Evolutionary conservation across 495 filamentous ascomycete species (phyloP).

Genomic region (Penicillium angulare): DNA sequence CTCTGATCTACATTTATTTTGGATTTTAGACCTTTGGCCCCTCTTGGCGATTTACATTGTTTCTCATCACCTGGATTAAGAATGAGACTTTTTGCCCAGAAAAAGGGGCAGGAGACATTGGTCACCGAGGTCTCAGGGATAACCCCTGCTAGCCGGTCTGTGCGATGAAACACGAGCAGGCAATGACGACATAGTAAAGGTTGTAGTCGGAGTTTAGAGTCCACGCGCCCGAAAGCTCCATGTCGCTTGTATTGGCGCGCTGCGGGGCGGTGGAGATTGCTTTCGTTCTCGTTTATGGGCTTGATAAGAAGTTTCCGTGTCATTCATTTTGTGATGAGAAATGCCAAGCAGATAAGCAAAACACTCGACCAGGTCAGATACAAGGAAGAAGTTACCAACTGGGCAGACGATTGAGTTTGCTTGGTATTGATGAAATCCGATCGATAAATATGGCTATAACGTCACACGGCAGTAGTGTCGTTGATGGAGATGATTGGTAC

Average conservation of each 20-base stretch:
- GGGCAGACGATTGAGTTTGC: too few species aligned
- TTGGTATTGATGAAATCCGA: too few species aligned
- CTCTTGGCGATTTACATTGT: not conserved
- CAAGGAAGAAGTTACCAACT: too few species aligned
- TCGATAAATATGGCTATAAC: too few species aligned
- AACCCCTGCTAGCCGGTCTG: not conserved
- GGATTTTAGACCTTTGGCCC: not conserved
- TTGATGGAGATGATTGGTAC: slow-evolving; percentile 11
- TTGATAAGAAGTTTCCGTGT: not conserved
- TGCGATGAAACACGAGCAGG: slow-evolving; percentile 7
- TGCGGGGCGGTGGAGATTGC: slow-evolving; percentile 12
- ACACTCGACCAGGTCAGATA: too few species aligned
- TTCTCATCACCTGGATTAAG: not conserved
- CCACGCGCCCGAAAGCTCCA: slow-evolving; percentile 10
- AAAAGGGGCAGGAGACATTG: not conserved
- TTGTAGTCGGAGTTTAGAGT: not conserved
- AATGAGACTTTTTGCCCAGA: not conserved
- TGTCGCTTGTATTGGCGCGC: slow-evolving; percentile 23
- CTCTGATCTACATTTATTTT: not conserved
- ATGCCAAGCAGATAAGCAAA: too few species aligned
- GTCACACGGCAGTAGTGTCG: slow-evolving; percentile 13
- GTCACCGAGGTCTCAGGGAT: not conserved
- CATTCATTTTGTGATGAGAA: too few species aligned
- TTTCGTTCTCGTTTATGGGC: not conserved
- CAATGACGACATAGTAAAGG: slow-evolving; percentile 9